Evolutionary conservation across 2,329 filamentous ascomycete genomes (phyloP).

Genomic region (Chaetomium strumarium): DNA sequence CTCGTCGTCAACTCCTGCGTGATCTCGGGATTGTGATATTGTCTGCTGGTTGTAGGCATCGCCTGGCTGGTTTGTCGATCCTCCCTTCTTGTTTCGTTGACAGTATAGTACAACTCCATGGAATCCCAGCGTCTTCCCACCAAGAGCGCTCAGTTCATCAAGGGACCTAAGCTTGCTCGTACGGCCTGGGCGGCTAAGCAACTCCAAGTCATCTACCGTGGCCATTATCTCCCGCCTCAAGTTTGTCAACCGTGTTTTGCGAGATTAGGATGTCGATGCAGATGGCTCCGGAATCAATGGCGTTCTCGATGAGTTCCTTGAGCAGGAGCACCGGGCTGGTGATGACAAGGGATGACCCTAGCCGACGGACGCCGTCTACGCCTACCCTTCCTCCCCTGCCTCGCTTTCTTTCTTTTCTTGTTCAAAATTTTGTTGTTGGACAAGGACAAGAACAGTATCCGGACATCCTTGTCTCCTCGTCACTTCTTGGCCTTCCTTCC

Average conservation of each 20-base stretch:
- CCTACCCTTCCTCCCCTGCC: no score
- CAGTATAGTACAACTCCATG: constrained; percentile 70
- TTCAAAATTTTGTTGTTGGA: no score
- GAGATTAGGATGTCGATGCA: constrained; percentile 60
- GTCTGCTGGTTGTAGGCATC: no score
- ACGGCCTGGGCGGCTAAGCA: constrained; percentile 59
- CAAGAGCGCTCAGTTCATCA: constrained; percentile 53
- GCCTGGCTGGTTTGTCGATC: no score
- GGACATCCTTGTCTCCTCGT: no score
- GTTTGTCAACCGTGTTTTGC: constrained; percentile 59
- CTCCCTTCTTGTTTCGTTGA: no score
- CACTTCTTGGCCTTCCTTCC: no score
- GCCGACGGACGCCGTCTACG: constrained; percentile 46
- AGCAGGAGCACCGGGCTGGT: constrained; percentile 55
- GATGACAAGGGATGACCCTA: constrained; percentile 58
- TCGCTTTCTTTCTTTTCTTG: no score
- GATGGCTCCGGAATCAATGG: constrained; percentile 65
- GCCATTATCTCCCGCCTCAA: constrained; percentile 71
- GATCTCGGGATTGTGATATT: no score
- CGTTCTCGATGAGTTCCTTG: constrained; percentile 74
- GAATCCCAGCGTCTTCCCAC: constrained; percentile 61
- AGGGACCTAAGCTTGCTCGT: constrained; percentile 69
- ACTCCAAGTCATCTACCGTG: constrained; percentile 59
- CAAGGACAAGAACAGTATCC: no score
- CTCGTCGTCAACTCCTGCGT: no score